Base-by-base conservation (phyloP, 768 basidiomycete genomes). In the Mycena venus region DNA sequence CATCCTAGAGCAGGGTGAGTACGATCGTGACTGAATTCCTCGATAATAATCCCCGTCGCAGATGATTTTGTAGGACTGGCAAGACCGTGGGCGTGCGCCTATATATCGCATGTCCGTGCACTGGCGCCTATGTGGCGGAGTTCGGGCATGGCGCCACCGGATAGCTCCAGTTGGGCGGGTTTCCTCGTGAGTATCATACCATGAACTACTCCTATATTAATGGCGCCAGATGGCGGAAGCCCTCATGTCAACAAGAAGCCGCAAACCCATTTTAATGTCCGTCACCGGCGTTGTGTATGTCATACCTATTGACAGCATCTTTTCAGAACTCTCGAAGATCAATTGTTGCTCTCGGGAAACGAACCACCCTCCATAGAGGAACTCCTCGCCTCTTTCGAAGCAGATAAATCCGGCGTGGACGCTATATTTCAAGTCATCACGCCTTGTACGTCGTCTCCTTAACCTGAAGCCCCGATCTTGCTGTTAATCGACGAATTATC, bases 11-110 rank as follows among this genome's bases (percentile, higher is more conserved):
- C 61, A 71, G n/a, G 10, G 69, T 70, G 36, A 25, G 49, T 11
- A 12, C 31, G 31, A 21, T 23, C 27, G 32, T 40, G 31, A 4
- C 17, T 25, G 5, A 6, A 27, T 29, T 23, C 10, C 38, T 25
- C 17, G n/a, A 40, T 51, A 10, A 68, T 25, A 31, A 49, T 8
- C 29, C 12, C 1, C 19, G 1, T 17, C 15, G 21, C 21, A 73
- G 72, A 5, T 7, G 68, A 69, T 47, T 38, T 29, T 21, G 31
- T 10, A 2, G 49, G 61, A 14, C 7, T 38, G 14, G 32, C 67
- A 11, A 51, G 73, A n/a, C 67, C 68, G 14, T 74, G 73, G 73
- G 73, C 38, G 2, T 31, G 44, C 9, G 73, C 73, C 3, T 74
- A 74, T 42, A 27, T 69, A 6, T 69, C 68, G 23, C 73, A 74